Evolutionary conservation across 2,329 filamentous ascomycete species (phyloP).

Genomic region (Fusarium pilosicola): DNA sequence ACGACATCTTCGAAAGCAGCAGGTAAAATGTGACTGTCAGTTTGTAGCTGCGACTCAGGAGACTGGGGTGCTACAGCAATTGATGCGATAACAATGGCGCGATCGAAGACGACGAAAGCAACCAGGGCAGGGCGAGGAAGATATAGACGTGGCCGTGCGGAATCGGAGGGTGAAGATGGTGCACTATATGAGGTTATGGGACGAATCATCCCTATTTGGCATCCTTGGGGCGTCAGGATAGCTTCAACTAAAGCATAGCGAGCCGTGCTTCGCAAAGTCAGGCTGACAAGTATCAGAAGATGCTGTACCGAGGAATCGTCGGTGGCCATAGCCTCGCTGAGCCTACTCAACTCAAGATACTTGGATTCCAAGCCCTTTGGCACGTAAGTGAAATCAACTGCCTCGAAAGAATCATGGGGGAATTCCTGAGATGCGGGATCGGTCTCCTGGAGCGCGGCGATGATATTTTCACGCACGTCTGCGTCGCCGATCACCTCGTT

Average conservation of each 20-base stretch:
- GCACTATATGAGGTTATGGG: constrained; percentile 73
- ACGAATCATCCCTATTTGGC: constrained; percentile 72
- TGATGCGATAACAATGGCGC: constrained; percentile 81
- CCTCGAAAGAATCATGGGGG: constrained; percentile 70
- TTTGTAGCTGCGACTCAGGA: constrained; percentile 79
- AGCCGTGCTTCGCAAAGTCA: constrained; percentile 62
- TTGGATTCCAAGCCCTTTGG: constrained; percentile 62
- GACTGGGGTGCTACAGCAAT: constrained; percentile 73
- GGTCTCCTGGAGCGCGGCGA: constrained; percentile 67
- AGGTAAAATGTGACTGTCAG: constrained; percentile 70
- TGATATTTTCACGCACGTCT: constrained; percentile 73
- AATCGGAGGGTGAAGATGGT: constrained; percentile 54
- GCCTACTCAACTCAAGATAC: constrained; percentile 60
- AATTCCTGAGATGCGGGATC: constrained; percentile 60
- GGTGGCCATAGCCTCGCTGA: constrained; percentile 60
- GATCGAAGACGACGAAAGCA: constrained; percentile 83
- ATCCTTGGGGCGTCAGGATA: constrained; percentile 63
- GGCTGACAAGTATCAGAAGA: constrained; percentile 69
- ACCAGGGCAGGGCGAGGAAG: constrained; percentile 82
- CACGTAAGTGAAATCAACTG: constrained; percentile 83
- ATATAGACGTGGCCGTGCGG: constrained; percentile 71
- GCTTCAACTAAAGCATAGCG: constrained; percentile 83
- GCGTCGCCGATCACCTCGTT: constrained; percentile 78
- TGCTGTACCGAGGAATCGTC: constrained; percentile 65
- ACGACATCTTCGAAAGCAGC: constrained; percentile 86